phyloP scores from a whole-genome alignment of 2,329 filamentous ascomycete species.

The Epichloe gansuensis region DNA sequence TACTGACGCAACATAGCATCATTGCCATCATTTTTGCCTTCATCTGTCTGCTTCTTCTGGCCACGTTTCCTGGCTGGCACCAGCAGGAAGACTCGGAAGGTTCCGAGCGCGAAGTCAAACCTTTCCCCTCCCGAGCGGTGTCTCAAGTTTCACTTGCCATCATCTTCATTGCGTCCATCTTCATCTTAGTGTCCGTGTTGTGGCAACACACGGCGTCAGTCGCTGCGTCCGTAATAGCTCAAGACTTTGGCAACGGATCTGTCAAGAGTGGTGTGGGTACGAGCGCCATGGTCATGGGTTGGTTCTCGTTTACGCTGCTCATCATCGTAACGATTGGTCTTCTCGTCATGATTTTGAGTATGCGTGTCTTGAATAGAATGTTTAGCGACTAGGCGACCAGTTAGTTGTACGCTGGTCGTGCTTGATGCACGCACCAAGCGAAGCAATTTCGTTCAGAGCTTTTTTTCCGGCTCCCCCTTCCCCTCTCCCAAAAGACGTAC shows the following conservation, averaged over 20 bases:
- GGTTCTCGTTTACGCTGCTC: slow-evolving; percentile 89
- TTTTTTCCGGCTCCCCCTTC: background rate
- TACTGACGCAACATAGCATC: slow-evolving; percentile 45
- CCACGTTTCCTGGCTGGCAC: slow-evolving; percentile 96
- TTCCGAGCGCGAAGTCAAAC: slow-evolving; percentile 81
- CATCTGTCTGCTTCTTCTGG: slow-evolving; percentile 85
- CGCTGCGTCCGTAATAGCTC: slow-evolving; percentile 82
- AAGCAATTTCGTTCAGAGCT: background rate
- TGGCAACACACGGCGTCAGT: slow-evolving; percentile 97
- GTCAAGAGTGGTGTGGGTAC: slow-evolving; percentile 83
- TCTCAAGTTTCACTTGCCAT: slow-evolving; percentile 88
- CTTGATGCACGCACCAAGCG: background rate
- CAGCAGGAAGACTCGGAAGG: slow-evolving; percentile 73
- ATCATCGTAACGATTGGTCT: slow-evolving; percentile 93
- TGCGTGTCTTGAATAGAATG: slow-evolving; percentile 60
- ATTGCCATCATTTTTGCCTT: slow-evolving; percentile 97
- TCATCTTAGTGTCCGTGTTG: slow-evolving; percentile 61
- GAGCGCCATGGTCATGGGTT: slow-evolving; percentile 90
- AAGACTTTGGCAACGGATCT: slow-evolving; percentile 83
- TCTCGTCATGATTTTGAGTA: slow-evolving; percentile 93
- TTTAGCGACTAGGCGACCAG: slow-evolving; percentile 15
- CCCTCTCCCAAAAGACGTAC: background rate
- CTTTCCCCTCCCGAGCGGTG: slow-evolving; percentile 83
- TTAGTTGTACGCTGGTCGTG: background rate
- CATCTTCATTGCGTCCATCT: slow-evolving; percentile 68